phyloP scores from a whole-genome alignment of 2,329 filamentous ascomycete species.

The Nemania sp. region DNA sequence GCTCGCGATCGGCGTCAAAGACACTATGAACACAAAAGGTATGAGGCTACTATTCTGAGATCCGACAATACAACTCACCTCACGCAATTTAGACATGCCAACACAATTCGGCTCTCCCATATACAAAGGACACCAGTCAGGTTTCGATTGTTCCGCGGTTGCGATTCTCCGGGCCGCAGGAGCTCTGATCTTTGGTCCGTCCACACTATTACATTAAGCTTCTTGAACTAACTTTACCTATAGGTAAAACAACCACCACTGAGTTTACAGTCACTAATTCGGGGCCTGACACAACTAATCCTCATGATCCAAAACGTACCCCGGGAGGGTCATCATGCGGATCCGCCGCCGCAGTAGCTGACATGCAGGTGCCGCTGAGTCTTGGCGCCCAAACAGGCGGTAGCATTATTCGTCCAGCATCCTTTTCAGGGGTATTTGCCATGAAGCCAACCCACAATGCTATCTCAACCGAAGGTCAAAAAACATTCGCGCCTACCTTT shows the following conservation, averaged over 20 bases:
- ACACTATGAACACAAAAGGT: not conserved
- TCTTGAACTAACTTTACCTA: not conserved
- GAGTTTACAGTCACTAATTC: slow-evolving; percentile 2
- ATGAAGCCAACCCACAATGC: slow-evolving; percentile 9
- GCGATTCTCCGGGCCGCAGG: not conserved
- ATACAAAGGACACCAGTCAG: slow-evolving; percentile 1
- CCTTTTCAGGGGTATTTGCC: not conserved
- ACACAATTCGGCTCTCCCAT: slow-evolving; percentile 4
- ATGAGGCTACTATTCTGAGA: not conserved
- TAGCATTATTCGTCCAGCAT: slow-evolving; percentile 6
- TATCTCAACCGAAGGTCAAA: slow-evolving; percentile 1
- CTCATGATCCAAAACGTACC: not conserved
- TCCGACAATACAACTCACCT: not conserved
- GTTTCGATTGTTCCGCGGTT: not conserved
- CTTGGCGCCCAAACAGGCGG: not conserved
- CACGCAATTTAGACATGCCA: not conserved
- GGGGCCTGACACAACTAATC: not conserved
- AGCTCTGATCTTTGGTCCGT: not conserved
- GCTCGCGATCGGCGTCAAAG: slow-evolving; percentile 1
- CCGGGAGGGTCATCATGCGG: not conserved
- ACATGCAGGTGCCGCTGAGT: slow-evolving; percentile 8
- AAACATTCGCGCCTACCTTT: slow-evolving; percentile 1
- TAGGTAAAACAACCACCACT: slow-evolving; percentile 2
- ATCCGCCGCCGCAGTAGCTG: slow-evolving; percentile 1
- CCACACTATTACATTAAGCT: not conserved